Base-by-base conservation (phyloP, 1,284 basidiomycete genomes). In the Puccinia hordei region DNA sequence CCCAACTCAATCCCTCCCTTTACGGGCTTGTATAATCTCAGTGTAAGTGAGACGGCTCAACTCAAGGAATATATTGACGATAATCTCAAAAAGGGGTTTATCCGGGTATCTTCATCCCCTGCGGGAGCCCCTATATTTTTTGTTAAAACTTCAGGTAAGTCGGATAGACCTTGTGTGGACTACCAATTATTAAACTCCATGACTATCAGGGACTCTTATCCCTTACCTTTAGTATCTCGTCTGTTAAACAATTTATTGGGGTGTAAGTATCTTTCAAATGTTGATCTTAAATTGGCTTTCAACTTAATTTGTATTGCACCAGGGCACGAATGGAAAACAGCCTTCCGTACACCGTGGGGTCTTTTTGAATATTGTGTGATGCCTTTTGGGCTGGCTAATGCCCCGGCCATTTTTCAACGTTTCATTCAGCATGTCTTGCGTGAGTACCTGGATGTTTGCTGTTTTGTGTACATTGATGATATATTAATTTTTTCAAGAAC, bases 361-460 rank as follows among this genome's bases (percentile, higher is more conserved):
- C 63, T 84, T 85, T 66, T 84, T 84, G 84, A 87, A 87, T 69
- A 87, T 86, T 0, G 85, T 85, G 1, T 44, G 86, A 88, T 85
- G 86, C 86, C 0, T 0, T 87, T 87, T 73, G 86, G 87, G 0
- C 83, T 88, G 6, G 86, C 85, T 63, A 88, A 88, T 81, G 86
- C 86, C 0, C 87, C 87, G 0, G 84, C 86, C 4, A 69, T 24
- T 1, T 65, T 76, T 51, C 57, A 76, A 24, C 19, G 41, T 41
- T 69, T 69, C 24, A 49, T 69, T 41, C 15, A 69, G 24, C 19
- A 65, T 38, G 68, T 80, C n/a, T 82, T 86, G 59, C 51, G 80
- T 0, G 83, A 85, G 69, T 63, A 84, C 27, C 75, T 86, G 0
- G 84, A 86, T 73, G 35, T 78, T 8, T 83, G 79, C 68, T 82